Evolutionary conservation across 2,329 filamentous ascomycete genomes (phyloP), one percentile per base, ranked within the genome.

Genomic region (Claviceps lovelessii): DNA sequence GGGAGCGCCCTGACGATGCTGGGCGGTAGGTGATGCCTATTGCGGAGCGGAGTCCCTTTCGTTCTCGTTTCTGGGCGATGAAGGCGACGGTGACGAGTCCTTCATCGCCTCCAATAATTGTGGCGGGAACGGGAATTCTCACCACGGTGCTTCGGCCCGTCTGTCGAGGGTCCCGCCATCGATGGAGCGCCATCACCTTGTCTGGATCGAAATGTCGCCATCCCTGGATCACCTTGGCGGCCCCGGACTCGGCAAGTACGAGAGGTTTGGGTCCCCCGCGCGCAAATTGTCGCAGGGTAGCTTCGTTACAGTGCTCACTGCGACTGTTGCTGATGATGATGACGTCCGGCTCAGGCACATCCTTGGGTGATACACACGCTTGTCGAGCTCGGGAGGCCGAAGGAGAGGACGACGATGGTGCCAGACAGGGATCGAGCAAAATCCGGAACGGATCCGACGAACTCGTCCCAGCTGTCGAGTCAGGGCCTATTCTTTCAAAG

Each of bases 51-150:
- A 85, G 62, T 3, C 78, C 77, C 8, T 77, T 79, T 4, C 83
- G 61, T 61, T 86, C 82, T 50, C 73, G 67, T 62, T 78, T 81
- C 53, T 83, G 79, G 0, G 78, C 72, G 35, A 88, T 76, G 64
- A 81, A 82, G 1, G 83, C 74, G n/a, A 89, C 73, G 0, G 84
- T 87, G n/a, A 88, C 75, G 68, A 88, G 83, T 19, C 85, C 85
- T 9, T 75, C 70, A 15, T 73, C 68, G 5, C 79, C 81, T 29
- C 73, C 73, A 0, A 74, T 67, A 2, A 74, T 69, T 29, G 76
- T 65, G 0, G 81, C 67, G 2, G 79, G 77, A 4, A 88, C 71
- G 0, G 74, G 68, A 9, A 87, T 65, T 2, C 74, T 68, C 9
- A 70, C 55, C 2, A 72, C 66, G 1, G 62, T 61, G 23, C 71